Conservation (phyloP, 805 yeast species). For the Saccharomycopsis schoenii region DNA sequence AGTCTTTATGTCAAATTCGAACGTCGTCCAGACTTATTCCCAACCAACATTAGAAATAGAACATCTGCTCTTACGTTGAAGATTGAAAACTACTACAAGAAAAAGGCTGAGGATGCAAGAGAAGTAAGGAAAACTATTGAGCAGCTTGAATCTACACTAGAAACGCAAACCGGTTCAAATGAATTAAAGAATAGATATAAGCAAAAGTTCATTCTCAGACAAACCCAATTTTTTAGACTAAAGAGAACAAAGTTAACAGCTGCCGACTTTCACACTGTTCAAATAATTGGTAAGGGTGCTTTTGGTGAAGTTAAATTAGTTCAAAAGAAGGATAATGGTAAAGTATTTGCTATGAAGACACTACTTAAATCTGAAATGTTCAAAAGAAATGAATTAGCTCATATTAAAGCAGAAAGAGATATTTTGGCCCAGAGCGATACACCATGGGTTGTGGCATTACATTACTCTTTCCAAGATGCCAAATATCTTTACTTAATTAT, state of each 20-base stretch:
- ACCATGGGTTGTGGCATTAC: slow-evolving; percentile 80
- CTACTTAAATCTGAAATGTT: slow-evolving; percentile 86
- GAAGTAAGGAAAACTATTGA: slow-evolving; percentile 91
- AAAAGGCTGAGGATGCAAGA: slow-evolving; percentile 82
- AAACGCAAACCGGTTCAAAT: slow-evolving; percentile 63
- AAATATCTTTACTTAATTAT: slow-evolving; percentile 66
- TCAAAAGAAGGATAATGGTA: slow-evolving; percentile 85
- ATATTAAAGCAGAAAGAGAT: slow-evolving; percentile 92
- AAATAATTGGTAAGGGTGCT: slow-evolving; percentile 90
- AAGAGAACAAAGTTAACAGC: slow-evolving; percentile 75
- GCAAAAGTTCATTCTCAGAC: slow-evolving; percentile 76
- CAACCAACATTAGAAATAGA: slow-evolving; percentile 68
- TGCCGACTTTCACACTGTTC: slow-evolving; percentile 81
- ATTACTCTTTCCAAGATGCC: slow-evolving; percentile 73
- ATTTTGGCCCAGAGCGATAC: slow-evolving; percentile 85
- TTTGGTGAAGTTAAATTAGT: slow-evolving; percentile 95
- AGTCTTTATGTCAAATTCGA: slow-evolving; percentile 54
- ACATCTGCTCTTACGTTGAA: slow-evolving; percentile 77
- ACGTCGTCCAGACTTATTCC: slow-evolving; percentile 70
- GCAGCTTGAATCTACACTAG: slow-evolving; percentile 66
- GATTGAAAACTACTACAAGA: slow-evolving; percentile 75
- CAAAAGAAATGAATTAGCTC: slow-evolving; percentile 88
- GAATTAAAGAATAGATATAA: slow-evolving; percentile 79
- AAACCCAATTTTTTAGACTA: slow-evolving; percentile 74
- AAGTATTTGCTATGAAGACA: slow-evolving; percentile 92